Percentiles rank a stretch among this genome's conserved stretches.
phyloP scores from a whole-genome alignment of 2,329 filamentous ascomycete genomes.

The Nemania diffusa region DNA sequence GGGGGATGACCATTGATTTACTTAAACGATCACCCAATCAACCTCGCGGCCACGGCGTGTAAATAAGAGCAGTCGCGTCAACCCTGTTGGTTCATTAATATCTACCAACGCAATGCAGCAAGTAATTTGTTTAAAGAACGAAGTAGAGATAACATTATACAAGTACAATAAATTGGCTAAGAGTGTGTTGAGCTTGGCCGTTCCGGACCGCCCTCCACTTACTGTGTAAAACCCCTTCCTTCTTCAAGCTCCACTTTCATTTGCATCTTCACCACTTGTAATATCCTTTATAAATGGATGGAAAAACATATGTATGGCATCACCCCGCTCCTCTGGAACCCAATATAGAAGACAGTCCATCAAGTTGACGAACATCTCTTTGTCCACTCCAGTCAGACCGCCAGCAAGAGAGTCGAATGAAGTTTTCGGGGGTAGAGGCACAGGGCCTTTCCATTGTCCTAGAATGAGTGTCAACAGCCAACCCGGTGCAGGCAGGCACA shows the following conservation, averaged over 20 bases:
- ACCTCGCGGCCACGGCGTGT: too few species aligned
- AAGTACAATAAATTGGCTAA: neutral
- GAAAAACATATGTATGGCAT: conserved; percentile 15
- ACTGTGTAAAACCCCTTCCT: neutral
- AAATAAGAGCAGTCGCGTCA: too few species aligned
- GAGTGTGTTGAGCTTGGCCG: neutral
- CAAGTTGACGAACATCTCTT: conserved; percentile 13
- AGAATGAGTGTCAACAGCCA: conserved; percentile 4
- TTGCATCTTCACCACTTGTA: neutral
- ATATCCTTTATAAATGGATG: conserved; percentile 17
- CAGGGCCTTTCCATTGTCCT: conserved; percentile 27
- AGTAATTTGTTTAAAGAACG: neutral
- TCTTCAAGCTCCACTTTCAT: conserved; percentile 5
- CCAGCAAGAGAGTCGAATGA: conserved; percentile 19
- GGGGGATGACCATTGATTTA: too few species aligned
- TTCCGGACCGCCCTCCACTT: neutral
- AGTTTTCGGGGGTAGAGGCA: conserved; percentile 14
- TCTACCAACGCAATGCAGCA: neutral
- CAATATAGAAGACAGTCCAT: conserved; percentile 3
- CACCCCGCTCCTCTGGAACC: conserved; percentile 6
- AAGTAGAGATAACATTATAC: neutral
- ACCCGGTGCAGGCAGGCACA: neutral
- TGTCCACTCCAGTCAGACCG: conserved; percentile 20
- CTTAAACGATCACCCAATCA: too few species aligned
- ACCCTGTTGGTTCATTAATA: too few species aligned